Evolutionary conservation across 2,329 filamentous ascomycete species (phyloP), one percentile per base, ranked within the genome.

Genomic region (Aspergillus japonicus): DNA sequence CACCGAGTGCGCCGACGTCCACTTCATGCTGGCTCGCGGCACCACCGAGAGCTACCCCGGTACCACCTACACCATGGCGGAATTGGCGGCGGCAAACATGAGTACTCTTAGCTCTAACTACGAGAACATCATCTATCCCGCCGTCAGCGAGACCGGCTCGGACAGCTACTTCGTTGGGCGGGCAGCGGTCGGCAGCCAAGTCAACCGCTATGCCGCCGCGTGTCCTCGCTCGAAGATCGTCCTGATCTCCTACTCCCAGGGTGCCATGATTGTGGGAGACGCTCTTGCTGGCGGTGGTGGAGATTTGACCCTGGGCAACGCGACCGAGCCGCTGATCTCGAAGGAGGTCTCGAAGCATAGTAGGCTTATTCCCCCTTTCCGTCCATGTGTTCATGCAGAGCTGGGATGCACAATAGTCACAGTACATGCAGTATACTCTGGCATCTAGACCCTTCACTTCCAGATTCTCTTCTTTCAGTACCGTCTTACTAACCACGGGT

Each of bases 251-350:
- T n/a, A 42, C 50, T 52, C 50, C n/a, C 19, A 52, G 19, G 11
- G 50, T 24, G 50, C 50, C 31, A 52, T 52, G 29, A 39, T 52
- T 10, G 19, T 52, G 8, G 50, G n/a, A 1, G 50, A 50, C 14
- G 48, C 23, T 26, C 48, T 50, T 50, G 48, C 48, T 26, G 48
- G 48, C 19, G 48, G 48, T 2, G 48, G 48, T 16, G 48, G 48
- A 5, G 14, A 50, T 10, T 50, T 14, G 23, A 24, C 23, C 14
- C 21, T 50, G 12, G 48, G 48, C 24, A 50, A 50, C 14, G 47
- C 23, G 5, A 50, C 47, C 2, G 47, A 50, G 47, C 47, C 47
- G 7, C 16, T 50, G 47, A 50, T 26, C 8, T 50, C 47, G 23
- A 12, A 29, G 26, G 26, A 29, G 7, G 26, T 29, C 26, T 29